Evolutionary conservation across 2,329 filamentous ascomycete genomes (phyloP).

Genomic region (Fusarium sp.): DNA sequence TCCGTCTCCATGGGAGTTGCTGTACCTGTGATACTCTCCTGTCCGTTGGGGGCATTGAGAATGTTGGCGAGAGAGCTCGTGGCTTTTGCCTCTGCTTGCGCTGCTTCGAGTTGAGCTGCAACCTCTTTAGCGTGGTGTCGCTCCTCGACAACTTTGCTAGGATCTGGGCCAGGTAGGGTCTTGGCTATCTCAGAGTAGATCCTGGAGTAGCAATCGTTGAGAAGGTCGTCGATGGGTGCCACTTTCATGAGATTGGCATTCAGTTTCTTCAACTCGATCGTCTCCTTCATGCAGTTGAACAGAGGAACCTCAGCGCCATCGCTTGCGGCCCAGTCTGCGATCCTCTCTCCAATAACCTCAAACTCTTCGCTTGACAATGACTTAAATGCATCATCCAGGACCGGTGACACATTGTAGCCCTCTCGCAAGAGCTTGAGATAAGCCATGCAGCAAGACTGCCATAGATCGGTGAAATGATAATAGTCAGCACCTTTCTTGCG

Average conservation of each 20-base stretch:
- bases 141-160: slow-evolving; percentile 60
- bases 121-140: slow-evolving; percentile 56
- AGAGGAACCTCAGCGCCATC: slow-evolving; percentile 54
- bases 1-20: slow-evolving; percentile 53
- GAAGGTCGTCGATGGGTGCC: slow-evolving; percentile 88
- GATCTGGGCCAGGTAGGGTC: slow-evolving; percentile 63
- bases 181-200: slow-evolving; percentile 76
- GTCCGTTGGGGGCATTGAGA: slow-evolving; percentile 55
- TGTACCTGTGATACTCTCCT: slow-evolving; percentile 50
- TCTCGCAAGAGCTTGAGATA: slow-evolving; percentile 66
- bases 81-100: slow-evolving; percentile 49
- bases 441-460: slow-evolving; percentile 65
- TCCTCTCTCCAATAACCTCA: slow-evolving; percentile 65
- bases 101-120: slow-evolving; percentile 51
- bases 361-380: slow-evolving; percentile 65
- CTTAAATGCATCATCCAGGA: slow-evolving; percentile 67
- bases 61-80: slow-evolving; percentile 54
- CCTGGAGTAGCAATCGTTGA: slow-evolving; percentile 87
- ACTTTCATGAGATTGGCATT: slow-evolving; percentile 91
- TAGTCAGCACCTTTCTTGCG: slow-evolving; percentile 84
- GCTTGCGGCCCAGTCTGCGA: slow-evolving; percentile 64
- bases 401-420: slow-evolving; percentile 57
- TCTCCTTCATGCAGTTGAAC: slow-evolving; percentile 67
- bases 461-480: slow-evolving; percentile 70
- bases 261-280: slow-evolving; percentile 72